Evolutionary conservation across 2,329 filamentous ascomycete species (phyloP), one percentile per base, ranked within the genome.

Genomic region (Apiospora pterosperma): DNA sequence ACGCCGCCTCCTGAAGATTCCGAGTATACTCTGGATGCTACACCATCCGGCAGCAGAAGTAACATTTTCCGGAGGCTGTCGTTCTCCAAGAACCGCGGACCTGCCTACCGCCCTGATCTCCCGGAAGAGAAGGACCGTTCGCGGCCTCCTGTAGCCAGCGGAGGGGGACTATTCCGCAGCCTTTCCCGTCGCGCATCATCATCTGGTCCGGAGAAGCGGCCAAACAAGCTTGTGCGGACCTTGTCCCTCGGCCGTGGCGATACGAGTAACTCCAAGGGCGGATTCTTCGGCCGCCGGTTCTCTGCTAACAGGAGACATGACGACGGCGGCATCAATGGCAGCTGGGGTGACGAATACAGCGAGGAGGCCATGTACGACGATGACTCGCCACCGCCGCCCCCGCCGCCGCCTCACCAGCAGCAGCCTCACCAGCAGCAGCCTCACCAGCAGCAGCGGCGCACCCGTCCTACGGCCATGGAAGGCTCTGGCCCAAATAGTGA

Each of bases 191-290:
- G 79, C 25, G 73, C 70, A 23, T 74, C 72, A 3, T 78, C 77
- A 1, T 75, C 73, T 0, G 77, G 80, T 16, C 76, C 76, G 0
- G 74, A 78, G 21, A 77, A 79, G 14, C 67, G 72, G 16, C 73
- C 76, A 11, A 67, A 70, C 31, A 78, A 77, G 61, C 76, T 88
- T 19, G 82, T 82, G 61, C 82, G 89, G 34, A 89, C 87, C 0
- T 76, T 90, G 63, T 92, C 88, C 3, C 79, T 90, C 6, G 87
- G 84, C 7, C 82, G 84, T 23, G 84, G 81, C 14, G 84, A 86
- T 64, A 80, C 82, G 23, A 79, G 79, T 62, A 78, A 75, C 59
- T 72, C 68, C 34, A 78, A 76, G 36, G 74, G 78, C 1, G 77
- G 77, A 1, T 72, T 80, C 44, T 78, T 85, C 42, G 75, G 79